A percentile compares a stretch with the other conserved stretches of the same genome.
These are phyloP conservation scores for Raffaelea ambrosiae DNA, from an alignment of 2,329 filamentous ascomycete genomes.

Conservation along the genomic window DNA sequence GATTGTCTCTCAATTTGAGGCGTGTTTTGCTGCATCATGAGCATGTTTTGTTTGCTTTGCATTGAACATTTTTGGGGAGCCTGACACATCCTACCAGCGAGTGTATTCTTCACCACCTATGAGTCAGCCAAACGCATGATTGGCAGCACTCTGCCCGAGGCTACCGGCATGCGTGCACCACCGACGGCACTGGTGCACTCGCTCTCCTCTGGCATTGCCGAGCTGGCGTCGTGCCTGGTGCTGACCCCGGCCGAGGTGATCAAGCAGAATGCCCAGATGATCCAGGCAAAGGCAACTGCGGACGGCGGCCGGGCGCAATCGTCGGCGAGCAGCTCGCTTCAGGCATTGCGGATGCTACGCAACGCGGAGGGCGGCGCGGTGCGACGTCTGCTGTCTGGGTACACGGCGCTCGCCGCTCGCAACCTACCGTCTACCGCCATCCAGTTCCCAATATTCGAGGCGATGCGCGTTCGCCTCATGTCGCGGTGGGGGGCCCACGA, in stretches of 20 bases:
- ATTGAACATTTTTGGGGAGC: no score
- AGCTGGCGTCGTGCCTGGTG: constrained; percentile 78
- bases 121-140: constrained; percentile 65
- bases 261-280: constrained; percentile 90
- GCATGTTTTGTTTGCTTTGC: no score
- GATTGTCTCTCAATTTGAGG: no score
- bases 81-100: constrained; percentile 54
- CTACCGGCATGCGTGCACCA: constrained; percentile 21
- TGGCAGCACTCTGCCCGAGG: constrained; percentile 32
- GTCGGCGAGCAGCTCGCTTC: constrained; percentile 32
- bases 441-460: constrained; percentile 83
- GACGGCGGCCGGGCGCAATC: constrained; percentile 13
- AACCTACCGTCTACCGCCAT: constrained; percentile 84
- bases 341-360: constrained; percentile 36
- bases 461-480: constrained; percentile 49
- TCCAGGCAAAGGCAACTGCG: constrained; percentile 30
- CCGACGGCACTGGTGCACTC: constrained; percentile 66
- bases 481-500: constrained; percentile 15
- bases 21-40: no score
- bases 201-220: constrained; percentile 64
- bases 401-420: constrained; percentile 69
- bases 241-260: constrained; percentile 84
- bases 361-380: constrained; percentile 41
- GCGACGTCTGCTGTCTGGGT: constrained; percentile 59
- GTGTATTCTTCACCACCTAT: constrained; percentile 85